Evolutionary conservation across 2,329 filamentous ascomycete genomes (phyloP), one percentile per base, ranked within the genome.

Genomic region (Penicillium concentricum): DNA sequence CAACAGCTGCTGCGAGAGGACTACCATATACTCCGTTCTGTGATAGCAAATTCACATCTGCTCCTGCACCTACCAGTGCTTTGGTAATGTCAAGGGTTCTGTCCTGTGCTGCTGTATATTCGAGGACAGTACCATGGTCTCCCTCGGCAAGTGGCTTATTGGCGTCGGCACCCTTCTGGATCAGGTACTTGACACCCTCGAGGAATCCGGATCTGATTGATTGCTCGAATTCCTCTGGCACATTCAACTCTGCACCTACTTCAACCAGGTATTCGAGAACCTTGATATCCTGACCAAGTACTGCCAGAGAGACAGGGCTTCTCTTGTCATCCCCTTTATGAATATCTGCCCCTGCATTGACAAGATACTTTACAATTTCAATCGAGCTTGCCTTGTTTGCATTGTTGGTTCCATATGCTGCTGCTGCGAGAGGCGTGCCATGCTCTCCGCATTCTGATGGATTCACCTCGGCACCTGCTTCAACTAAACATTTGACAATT

Each of bases 391-490:
- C 32, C 6, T 26, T 44, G 16, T 15, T 44, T 28, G 20, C 15
- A 1, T 18, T 44, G 22, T 30, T 30, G 42, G 3, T 44, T 44
- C 26, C 42, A 3, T 18, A 18, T 32, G 26, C 42, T 44, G 24
- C 26, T 28, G 42, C 42, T 30, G 7, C 24, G 16, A 44, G 42
- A 32, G 24, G 26, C 2, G 24, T 24, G 5, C 42, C 54, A 39
- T 34, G 50, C 6, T 41, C n/a, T 2, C 57, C 57, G 7, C n/a
- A 35, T 2, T 37, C 28, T 13, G 55, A 34, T 4, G 39, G 34
- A 24, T 62, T 60, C 9, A 54, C 49, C 8, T 62, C 50, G 8
- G 60, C 60, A 4, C 57, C 58, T 13, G 45, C 46, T 15, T 48
- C 24, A 8, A 62, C 22, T 12, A 62, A 47, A 18, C 39, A 55